Percentiles rank a stretch among this genome's conserved stretches.
phyloP scores from a whole-genome alignment of 2,329 filamentous ascomycete genomes.

The Chaetomium globosum region DNA sequence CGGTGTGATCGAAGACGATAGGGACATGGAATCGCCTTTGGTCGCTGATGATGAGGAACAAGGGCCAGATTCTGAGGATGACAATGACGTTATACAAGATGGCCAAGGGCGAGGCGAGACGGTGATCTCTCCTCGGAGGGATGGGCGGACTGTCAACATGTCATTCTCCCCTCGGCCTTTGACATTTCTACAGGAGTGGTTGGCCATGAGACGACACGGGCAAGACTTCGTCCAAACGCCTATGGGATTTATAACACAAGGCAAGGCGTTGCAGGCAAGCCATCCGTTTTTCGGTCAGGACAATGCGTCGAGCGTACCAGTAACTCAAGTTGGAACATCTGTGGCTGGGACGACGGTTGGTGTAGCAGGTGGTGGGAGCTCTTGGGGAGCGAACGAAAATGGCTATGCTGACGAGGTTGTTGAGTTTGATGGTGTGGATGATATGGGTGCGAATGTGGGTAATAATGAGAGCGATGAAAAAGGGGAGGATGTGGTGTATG shows the following conservation, averaged over 20 bases:
- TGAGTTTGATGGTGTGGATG: slow-evolving; percentile 29
- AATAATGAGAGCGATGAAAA: slow-evolving; percentile 16
- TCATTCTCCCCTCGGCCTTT: slow-evolving; percentile 43
- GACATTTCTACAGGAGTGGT: slow-evolving; percentile 60
- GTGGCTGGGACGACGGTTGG: background rate
- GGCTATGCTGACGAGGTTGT: slow-evolving; percentile 19
- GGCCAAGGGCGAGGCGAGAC: background rate
- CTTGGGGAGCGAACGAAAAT: background rate
- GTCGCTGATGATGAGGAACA: background rate
- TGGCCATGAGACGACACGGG: slow-evolving; percentile 55
- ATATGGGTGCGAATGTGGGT: slow-evolving; percentile 30
- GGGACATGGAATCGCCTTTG: background rate
- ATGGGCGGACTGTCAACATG: slow-evolving; percentile 6
- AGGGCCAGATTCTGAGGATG: background rate
- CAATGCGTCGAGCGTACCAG: background rate
- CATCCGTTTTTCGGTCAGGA: slow-evolving; percentile 55
- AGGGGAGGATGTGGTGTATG: slow-evolving; percentile 23
- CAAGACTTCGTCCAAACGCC: slow-evolving; percentile 63
- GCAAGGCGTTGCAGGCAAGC: slow-evolving; percentile 50
- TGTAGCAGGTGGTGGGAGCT: background rate
- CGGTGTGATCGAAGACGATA: slow-evolving; percentile 33
- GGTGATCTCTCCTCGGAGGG: background rate
- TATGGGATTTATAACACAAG: slow-evolving; percentile 59
- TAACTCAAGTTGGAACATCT: background rate
- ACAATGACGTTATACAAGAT: slow-evolving; percentile 18